A percentile compares a stretch with the other conserved stretches of the same genome.
phyloP scores from a whole-genome alignment of 192 early-diverging fungal genomes.

The Backusella macrospora region DNA sequence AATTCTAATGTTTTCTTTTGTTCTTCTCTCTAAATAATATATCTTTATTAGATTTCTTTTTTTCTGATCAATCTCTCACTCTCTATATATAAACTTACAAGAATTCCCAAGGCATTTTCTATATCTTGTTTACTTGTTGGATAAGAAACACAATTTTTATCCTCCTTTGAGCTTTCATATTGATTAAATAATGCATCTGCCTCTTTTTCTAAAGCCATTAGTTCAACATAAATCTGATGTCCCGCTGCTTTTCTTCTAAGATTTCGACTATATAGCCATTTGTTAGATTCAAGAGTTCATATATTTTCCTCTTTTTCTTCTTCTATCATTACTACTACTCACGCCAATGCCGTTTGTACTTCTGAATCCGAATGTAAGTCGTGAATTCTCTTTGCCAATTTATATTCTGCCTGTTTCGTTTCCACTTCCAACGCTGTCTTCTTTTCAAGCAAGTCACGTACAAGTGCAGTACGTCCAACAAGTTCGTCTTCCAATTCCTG shows the following conservation, averaged over 20 bases:
- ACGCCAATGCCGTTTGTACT: not conserved
- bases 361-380: not conserved
- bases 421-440: not conserved
- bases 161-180: not conserved
- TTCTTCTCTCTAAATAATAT: not conserved
- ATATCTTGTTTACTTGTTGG: not conserved
- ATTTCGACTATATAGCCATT: not conserved
- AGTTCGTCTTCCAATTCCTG: not conserved
- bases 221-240: not conserved
- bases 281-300: not conserved
- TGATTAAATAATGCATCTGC: not conserved
- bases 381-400: not conserved
- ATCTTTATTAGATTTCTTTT: not conserved
- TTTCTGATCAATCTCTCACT: too few relatives aligned
- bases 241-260: not conserved
- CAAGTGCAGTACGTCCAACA: not conserved
- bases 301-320: not conserved
- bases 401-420: not conserved
- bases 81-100: too few relatives aligned
- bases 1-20: not conserved
- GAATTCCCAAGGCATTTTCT: not conserved
- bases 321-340: too few relatives aligned
- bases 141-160: not conserved
- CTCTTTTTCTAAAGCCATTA: not conserved
- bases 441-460: not conserved